Evolutionary conservation across 140 eudicot genomes (phyloP).

Genomic region (Senecio squalidus): DNA sequence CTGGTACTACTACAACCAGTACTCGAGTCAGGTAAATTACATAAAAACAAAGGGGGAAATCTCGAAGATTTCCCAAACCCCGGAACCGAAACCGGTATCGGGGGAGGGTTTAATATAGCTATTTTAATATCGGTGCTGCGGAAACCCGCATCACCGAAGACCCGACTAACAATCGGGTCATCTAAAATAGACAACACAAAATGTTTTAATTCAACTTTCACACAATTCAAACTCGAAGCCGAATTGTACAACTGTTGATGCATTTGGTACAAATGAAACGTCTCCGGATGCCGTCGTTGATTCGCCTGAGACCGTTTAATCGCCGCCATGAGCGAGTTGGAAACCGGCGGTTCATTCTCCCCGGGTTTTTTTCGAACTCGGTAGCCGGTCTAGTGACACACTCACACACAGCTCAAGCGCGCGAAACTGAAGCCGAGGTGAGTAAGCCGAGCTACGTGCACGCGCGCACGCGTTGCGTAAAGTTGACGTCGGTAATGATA

Average conservation of each 20-base stretch:
- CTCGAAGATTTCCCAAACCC: conserved; percentile 22
- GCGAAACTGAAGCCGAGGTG: conserved; percentile 78
- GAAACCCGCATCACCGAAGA: conserved; percentile 86
- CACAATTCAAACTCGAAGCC: conserved; percentile 35
- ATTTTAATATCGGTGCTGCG: conserved; percentile 71
- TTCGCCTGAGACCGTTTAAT: conserved; percentile 89
- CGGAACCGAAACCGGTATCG: conserved; percentile 23
- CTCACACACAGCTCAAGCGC: conserved; percentile 86
- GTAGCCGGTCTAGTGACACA: conserved; percentile 75
- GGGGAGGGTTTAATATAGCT: conserved; percentile 57
- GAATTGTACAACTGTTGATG: conserved; percentile 28
- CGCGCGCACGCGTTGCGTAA: conserved; percentile 84
- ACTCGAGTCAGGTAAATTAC: conserved; percentile 42
- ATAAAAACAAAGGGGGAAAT: conserved; percentile 59
- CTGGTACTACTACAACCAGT: neutral
- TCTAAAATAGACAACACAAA: conserved; percentile 73
- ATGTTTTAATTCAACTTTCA: conserved; percentile 77
- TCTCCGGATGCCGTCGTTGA: conserved; percentile 85
- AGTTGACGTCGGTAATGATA: conserved; percentile 47
- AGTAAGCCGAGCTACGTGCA: conserved; percentile 59
- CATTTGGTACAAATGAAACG: conserved; percentile 61
- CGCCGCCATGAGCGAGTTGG: conserved; percentile 97
- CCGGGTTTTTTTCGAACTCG: conserved; percentile 39
- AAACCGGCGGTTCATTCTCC: conserved; percentile 66
- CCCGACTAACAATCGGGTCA: conserved; percentile 94